A percentile compares a stretch with the other conserved stretches of the same genome.
Evolutionary conservation across 78 protist species (phyloP).

Genomic region (Polysphondylium violaceum): DNA sequence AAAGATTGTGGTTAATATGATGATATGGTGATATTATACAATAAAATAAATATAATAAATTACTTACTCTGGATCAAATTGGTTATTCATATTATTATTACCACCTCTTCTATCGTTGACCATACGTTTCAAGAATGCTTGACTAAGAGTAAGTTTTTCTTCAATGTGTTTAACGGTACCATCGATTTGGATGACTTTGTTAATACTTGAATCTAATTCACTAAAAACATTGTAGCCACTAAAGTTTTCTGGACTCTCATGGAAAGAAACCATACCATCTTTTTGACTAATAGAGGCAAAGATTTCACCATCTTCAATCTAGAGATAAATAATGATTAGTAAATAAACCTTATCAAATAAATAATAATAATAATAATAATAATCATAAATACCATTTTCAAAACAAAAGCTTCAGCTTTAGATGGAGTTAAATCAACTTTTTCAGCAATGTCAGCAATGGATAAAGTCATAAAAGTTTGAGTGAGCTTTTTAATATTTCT

Average conservation of each 20-base stretch:
- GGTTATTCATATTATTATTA: no score
- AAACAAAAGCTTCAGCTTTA: slow-evolving; percentile 65
- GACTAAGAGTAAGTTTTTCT: slow-evolving; percentile 39
- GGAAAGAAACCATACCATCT: slow-evolving; percentile 87
- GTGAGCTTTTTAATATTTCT: slow-evolving; percentile 85
- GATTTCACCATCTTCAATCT: slow-evolving; percentile 89
- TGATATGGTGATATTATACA: no score
- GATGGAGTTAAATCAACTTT: slow-evolving; percentile 25
- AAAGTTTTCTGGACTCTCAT: slow-evolving; percentile 62
- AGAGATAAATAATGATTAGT: not conserved
- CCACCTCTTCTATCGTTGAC: not conserved
- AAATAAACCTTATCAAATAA: not conserved
- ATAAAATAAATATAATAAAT: no score
- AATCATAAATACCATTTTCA: slow-evolving; percentile 68
- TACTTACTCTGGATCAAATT: no score
- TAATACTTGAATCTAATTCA: slow-evolving; percentile 34
- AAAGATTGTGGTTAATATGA: no score
- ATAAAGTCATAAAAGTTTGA: slow-evolving; percentile 88
- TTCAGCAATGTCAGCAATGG: slow-evolving; percentile 78
- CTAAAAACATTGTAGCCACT: slow-evolving; percentile 8
- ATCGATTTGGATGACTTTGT: slow-evolving; percentile 17
- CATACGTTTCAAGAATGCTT: slow-evolving; percentile 14
- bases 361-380: not conserved
- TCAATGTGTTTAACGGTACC: slow-evolving; percentile 39
- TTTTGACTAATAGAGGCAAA: slow-evolving; percentile 80